Evolutionary conservation across 73 alveolate species (phyloP).

Genomic region (Paramecium primaurelia): DNA sequence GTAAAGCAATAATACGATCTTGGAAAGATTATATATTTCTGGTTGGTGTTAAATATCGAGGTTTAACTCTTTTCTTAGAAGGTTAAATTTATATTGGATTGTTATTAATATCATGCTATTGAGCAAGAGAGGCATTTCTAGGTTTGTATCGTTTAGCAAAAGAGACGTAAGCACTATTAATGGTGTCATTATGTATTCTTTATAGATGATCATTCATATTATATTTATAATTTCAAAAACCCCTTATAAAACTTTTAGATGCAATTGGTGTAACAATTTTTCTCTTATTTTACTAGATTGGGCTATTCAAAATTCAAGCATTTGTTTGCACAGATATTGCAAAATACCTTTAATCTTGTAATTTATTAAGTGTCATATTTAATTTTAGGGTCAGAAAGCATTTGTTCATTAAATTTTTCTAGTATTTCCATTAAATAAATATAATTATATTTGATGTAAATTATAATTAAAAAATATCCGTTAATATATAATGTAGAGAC

Average conservation of each 20-base stretch:
- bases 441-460: background rate
- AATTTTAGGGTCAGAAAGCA: background rate
- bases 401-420: slow-evolving; percentile 16
- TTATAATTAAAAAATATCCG: background rate
- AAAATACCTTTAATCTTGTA: background rate
- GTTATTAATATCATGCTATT: background rate
- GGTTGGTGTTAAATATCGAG: background rate
- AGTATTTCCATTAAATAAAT: slow-evolving; percentile 2
- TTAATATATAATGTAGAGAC: background rate
- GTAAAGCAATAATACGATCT: background rate
- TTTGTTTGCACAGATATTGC: background rate
- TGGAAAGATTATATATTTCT: background rate
- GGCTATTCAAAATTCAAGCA: background rate
- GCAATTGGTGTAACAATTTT: background rate
- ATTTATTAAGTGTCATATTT: background rate
- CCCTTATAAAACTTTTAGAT: slow-evolving; percentile 13
- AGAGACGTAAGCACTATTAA: background rate
- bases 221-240: slow-evolving; percentile 22
- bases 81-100: background rate
- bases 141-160: background rate
- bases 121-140: background rate
- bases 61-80: background rate
- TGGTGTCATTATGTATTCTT: background rate
- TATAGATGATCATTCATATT: background rate
- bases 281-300: background rate